Evolutionary conservation across 179 eudicot genomes (phyloP).

Genomic region (Actinidia arguta): DNA sequence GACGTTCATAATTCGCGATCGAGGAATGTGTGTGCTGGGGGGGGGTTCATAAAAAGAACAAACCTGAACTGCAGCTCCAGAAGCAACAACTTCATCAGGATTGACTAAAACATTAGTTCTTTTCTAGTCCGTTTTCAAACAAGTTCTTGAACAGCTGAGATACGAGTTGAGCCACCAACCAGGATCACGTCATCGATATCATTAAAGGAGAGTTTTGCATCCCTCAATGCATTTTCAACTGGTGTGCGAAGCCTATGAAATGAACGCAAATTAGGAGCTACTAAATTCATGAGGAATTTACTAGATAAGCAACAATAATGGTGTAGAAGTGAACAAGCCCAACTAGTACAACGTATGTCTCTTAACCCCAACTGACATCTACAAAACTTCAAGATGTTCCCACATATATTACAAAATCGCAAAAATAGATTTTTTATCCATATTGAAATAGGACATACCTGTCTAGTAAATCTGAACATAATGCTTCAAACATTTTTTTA

Average conservation of each 20-base stretch:
- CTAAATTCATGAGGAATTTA: neutral
- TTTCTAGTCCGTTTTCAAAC: constrained; percentile 77
- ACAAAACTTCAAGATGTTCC: neutral
- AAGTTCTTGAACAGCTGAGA: constrained; percentile 79
- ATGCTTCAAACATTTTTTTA: too few relatives aligned
- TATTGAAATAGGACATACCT: constrained; percentile 30
- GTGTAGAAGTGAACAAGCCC: neutral
- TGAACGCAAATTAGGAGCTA: neutral
- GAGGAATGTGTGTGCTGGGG: neutral
- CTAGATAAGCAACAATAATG: neutral
- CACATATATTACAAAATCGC: neutral
- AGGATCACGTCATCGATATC: constrained; percentile 84
- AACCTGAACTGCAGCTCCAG: constrained; percentile 4
- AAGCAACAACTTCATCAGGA: constrained; percentile 11
- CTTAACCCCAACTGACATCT: neutral
- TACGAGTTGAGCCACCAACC: constrained; percentile 93
- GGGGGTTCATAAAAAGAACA: neutral
- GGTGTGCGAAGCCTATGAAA: constrained; percentile 65
- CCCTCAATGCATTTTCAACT: constrained; percentile 65
- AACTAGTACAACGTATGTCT: neutral
- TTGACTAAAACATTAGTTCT: constrained; percentile 14
- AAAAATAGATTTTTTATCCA: neutral
- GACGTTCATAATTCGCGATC: neutral
- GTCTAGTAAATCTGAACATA: constrained; percentile 67
- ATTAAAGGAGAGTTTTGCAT: constrained; percentile 70